Evolutionary conservation across 805 yeast genomes (phyloP).

Genomic region (Saturnispora ahearnii): DNA sequence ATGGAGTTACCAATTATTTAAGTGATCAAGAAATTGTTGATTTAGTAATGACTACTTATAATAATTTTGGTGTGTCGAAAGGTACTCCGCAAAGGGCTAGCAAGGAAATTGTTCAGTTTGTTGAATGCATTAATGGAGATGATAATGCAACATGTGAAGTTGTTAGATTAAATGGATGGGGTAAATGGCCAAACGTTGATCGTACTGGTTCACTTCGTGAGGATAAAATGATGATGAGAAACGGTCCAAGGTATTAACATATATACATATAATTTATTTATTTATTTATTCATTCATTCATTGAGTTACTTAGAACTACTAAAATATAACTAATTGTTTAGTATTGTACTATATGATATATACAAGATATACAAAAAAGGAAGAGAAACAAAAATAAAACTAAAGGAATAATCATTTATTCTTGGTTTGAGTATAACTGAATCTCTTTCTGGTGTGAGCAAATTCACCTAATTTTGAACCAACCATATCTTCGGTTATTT

Average conservation of each 20-base stretch:
- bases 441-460: slow-evolving; percentile 87
- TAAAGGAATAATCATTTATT: slow-evolving; percentile 31
- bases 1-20: slow-evolving; percentile 76
- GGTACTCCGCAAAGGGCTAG: slow-evolving; percentile 87
- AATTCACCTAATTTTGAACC: slow-evolving; percentile 93
- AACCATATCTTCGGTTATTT: slow-evolving; percentile 90
- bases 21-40: slow-evolving; percentile 91
- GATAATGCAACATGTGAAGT: slow-evolving; percentile 94
- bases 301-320: too few relatives aligned
- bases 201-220: slow-evolving; percentile 78
- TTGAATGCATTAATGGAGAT: slow-evolving; percentile 81
- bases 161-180: slow-evolving; percentile 82
- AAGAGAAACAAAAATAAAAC: neutral
- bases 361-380: too few relatives aligned
- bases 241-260: neutral
- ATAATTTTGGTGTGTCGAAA: slow-evolving; percentile 50
- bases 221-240: slow-evolving; percentile 34
- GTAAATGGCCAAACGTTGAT: slow-evolving; percentile 79
- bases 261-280: neutral
- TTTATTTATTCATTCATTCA: neutral
- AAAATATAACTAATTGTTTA: too few relatives aligned
- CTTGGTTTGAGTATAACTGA: slow-evolving; percentile 72
- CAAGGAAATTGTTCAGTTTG: slow-evolving; percentile 72
- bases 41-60: slow-evolving; percentile 59
- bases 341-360: too few relatives aligned